These are phyloP conservation scores for Pyrenochaeta sp. DNA, from an alignment of 2,329 filamentous ascomycete species.

Conservation along the genomic window DNA sequence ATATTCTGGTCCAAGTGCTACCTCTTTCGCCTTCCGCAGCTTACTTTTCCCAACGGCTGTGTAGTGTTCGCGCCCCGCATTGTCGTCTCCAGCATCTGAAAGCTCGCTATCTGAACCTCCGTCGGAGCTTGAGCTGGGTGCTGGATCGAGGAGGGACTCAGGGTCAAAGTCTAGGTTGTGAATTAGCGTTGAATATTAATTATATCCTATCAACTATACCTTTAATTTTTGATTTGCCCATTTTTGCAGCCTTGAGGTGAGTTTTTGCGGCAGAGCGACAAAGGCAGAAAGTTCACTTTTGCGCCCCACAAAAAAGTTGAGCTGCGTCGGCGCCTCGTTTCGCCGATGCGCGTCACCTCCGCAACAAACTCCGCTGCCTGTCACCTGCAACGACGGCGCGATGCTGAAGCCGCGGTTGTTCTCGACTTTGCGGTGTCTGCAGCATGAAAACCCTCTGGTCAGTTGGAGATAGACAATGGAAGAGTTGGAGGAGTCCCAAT, in stretches of 20 bases:
- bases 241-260: slow-evolving; percentile 14
- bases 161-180: slow-evolving; percentile 75
- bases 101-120: slow-evolving; percentile 61
- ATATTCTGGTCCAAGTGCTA: slow-evolving; percentile 80
- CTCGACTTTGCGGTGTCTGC: slow-evolving; percentile 59
- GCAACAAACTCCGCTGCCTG: slow-evolving; percentile 29
- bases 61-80: slow-evolving; percentile 85
- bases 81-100: slow-evolving; percentile 52
- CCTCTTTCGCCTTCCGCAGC: slow-evolving; percentile 74
- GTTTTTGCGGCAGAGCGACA: slow-evolving; percentile 2
- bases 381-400: slow-evolving; percentile 29
- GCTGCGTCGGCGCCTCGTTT: slow-evolving; percentile 19
- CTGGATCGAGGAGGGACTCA: slow-evolving; percentile 70
- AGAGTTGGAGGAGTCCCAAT: background rate
- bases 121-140: slow-evolving; percentile 64
- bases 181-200: background rate
- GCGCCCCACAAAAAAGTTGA: slow-evolving; percentile 43
- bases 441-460: slow-evolving; percentile 91
- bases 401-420: slow-evolving; percentile 60
- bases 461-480: slow-evolving; percentile 19
- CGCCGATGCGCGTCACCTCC: slow-evolving; percentile 34
- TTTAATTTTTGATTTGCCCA: slow-evolving; percentile 43
- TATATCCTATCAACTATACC: slow-evolving; percentile 16
- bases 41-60: slow-evolving; percentile 84
- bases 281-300: slow-evolving; percentile 26